A percentile compares a stretch with the other conserved stretches of the same genome.
These are phyloP conservation scores for Desmodesmus armatus DNA, from an alignment of 139 green algal species.

Conservation along the genomic window DNA sequence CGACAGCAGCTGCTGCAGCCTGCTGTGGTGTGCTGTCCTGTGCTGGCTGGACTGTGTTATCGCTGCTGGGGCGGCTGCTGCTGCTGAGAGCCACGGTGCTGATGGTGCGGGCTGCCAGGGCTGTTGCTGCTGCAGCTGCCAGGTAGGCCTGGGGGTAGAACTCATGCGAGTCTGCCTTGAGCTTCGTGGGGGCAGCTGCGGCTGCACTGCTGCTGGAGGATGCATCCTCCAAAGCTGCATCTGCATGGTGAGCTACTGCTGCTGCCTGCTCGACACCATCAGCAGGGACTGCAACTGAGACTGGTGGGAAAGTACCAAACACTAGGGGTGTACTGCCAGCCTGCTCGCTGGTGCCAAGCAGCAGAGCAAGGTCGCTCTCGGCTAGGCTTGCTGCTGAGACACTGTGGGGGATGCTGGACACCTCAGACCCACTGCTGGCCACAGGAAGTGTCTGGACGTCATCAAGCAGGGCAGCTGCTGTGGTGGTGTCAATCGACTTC, in stretches of 20 bases:
- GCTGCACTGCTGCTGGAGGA: not conserved
- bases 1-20: not conserved
- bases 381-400: not conserved
- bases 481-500: not conserved
- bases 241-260: constrained; percentile 6
- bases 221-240: not conserved
- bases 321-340: too few species aligned
- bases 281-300: constrained; percentile 16
- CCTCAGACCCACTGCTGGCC: constrained; percentile 17
- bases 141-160: constrained; percentile 43
- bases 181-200: not conserved
- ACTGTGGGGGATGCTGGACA: not conserved
- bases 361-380: constrained; percentile 20
- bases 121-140: constrained; percentile 36
- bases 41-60: not conserved
- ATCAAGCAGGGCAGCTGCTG: not conserved
- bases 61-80: not conserved
- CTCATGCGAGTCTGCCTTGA: constrained; percentile 28
- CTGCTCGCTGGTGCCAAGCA: too few species aligned
- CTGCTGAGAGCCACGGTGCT: constrained; percentile 4
- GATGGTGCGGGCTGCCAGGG: constrained; percentile 4
- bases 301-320: too few species aligned
- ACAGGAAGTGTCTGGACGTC: not conserved
- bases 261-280: not conserved
- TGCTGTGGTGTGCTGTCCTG: too few species aligned